Evolutionary conservation across 2,329 filamentous ascomycete species (phyloP), one percentile per base, ranked within the genome.

Genomic region (Xylariaceae sp.): DNA sequence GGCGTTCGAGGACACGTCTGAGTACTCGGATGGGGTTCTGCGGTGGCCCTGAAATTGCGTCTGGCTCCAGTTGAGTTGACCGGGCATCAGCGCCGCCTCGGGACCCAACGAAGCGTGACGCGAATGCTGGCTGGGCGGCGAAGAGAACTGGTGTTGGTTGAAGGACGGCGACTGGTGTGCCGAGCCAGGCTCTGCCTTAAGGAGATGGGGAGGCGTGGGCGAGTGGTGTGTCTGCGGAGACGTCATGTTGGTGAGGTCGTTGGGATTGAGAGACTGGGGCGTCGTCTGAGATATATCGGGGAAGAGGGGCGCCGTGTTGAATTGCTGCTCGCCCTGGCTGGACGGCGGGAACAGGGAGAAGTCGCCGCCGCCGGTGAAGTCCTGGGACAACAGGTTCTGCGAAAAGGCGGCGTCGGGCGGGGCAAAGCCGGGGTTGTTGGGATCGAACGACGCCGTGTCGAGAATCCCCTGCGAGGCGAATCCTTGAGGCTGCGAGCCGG

Each of bases 21-120:
- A 94, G 51, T 82, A 87, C 48, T 95, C 90, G n/a, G 89, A 95
- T 1, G 86, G 84, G 23, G 77, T 80, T 51, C 89, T 77, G 47
- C 88, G 75, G 55, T 95, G 90, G n/a, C 75, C 70, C 45, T 85
- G 81, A 52, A 94, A 95, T 39, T 75, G 70, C 11, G 65, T 59
- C 36, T 68, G 66, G 26, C 47, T 66, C 72, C 72, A 77, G 38
- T 77, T 72, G 33, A 68, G 46, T 43, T 75, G 72, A n/a, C 59
- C 63, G 3, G 64, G 65, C 18, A 74, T 57, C n/a, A 77, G 56
- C 2, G 74, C 73, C 5, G 71, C 68, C 50, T 75, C 70, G 2
- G 73, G 73, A 1, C 70, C 70, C 2, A 78, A 63, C 4, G 74
- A 77, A 17, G 66, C 59, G 52, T 77, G 67, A 38, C 73, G 64